Conservation (phyloP, 83 land plant species). For the Thuja plicata region DNA sequence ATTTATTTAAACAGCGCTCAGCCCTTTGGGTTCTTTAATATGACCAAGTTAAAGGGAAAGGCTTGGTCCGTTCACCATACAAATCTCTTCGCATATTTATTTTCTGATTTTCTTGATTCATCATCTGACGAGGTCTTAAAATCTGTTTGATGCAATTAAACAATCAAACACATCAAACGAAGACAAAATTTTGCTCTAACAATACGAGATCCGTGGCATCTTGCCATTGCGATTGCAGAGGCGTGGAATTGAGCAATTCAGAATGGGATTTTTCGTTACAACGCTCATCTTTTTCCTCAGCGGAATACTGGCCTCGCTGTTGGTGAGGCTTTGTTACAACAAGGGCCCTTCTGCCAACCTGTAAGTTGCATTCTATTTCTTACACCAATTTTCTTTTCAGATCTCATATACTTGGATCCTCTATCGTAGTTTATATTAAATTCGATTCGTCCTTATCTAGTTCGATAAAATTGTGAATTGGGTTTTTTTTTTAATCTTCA, state of each 20-base stretch:
- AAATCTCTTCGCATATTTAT: too few species aligned
- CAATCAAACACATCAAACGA: neutral
- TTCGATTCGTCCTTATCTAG: neutral
- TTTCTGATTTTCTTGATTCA: too few species aligned
- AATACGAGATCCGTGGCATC: neutral
- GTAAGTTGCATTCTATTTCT: conserved; percentile 22
- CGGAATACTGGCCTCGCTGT: conserved; percentile 50
- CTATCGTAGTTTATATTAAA: neutral
- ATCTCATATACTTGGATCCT: neutral
- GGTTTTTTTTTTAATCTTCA: neutral
- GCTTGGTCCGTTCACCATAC: too few species aligned
- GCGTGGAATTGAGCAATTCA: neutral
- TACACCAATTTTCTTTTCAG: neutral
- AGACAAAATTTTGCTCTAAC: neutral
- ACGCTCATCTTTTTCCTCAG: conserved; percentile 47
- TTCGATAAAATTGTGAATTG: neutral
- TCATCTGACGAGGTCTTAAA: neutral
- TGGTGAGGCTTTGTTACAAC: conserved; percentile 58
- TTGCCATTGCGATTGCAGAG: neutral
- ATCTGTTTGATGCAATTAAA: neutral
- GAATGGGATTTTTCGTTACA: conserved; percentile 59
- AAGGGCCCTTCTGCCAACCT: conserved; percentile 63
- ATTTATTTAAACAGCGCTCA: too few species aligned
- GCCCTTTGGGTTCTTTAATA: too few species aligned
- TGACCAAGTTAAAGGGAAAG: too few species aligned